Conservation (phyloP, 2,329 filamentous ascomycete genomes). For the Pseudogymnoascus sp. region DNA sequence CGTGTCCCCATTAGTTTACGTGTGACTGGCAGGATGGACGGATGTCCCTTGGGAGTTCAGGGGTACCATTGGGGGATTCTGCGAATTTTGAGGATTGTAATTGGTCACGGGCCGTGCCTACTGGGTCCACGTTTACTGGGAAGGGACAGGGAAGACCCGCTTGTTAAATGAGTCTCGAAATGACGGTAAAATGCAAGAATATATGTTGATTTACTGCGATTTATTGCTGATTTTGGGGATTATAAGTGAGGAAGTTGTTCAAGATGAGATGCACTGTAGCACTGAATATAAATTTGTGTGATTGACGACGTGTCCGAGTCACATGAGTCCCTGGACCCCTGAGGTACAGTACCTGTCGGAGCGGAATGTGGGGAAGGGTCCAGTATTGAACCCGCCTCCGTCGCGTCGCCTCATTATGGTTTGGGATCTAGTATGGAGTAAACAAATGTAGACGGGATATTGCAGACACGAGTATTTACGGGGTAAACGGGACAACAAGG, state of each 20-base stretch:
- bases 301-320: background rate
- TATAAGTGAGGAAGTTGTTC: background rate
- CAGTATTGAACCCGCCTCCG: background rate
- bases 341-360: background rate
- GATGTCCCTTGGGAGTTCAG: background rate
- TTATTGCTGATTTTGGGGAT: background rate
- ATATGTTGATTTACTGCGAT: background rate
- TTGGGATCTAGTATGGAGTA: background rate
- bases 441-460: background rate
- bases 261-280: background rate
- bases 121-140: background rate
- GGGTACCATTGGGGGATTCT: background rate
- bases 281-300: background rate
- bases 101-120: background rate
- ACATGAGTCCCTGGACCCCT: constrained; percentile 5
- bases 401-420: constrained; percentile 6
- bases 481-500: too few relatives aligned
- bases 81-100: background rate
- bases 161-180: constrained; percentile 7
- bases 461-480: too few relatives aligned
- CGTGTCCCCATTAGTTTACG: constrained; percentile 3
- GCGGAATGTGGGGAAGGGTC: background rate
- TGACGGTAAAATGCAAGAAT: background rate
- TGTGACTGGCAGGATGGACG: constrained; percentile 1
- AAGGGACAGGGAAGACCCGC: background rate